These are phyloP conservation scores for Schoenoplectus tabernaemontani DNA, from an alignment of 202 grass and related monocot species.

Conservation along the genomic window DNA sequence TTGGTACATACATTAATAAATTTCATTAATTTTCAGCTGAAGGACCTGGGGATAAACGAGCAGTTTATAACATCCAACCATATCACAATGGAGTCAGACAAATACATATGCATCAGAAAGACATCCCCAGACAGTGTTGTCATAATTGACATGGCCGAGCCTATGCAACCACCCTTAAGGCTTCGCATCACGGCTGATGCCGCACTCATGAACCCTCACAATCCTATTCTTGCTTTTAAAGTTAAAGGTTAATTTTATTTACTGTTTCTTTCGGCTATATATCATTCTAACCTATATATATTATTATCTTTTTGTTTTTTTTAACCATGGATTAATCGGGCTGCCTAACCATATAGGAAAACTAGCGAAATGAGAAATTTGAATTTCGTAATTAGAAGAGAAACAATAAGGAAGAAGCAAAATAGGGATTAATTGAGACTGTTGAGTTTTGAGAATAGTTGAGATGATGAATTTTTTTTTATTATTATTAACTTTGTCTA, in stretches of 20 bases:
- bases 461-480: too few species aligned
- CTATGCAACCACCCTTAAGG: slow-evolving; percentile 49
- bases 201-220: slow-evolving; percentile 76
- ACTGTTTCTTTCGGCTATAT: not conserved
- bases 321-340: too few species aligned
- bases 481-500: too few species aligned
- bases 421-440: too few species aligned
- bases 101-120: slow-evolving; percentile 78
- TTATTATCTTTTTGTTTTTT: too few species aligned
- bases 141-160: slow-evolving; percentile 78
- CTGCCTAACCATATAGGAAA: too few species aligned
- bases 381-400: too few species aligned
- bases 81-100: slow-evolving; percentile 86
- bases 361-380: too few species aligned
- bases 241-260: slow-evolving; percentile 16
- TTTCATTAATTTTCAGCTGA: slow-evolving; percentile 43
- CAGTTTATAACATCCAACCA: slow-evolving; percentile 80
- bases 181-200: slow-evolving; percentile 71
- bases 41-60: slow-evolving; percentile 56
- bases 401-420: too few species aligned
- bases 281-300: too few species aligned
- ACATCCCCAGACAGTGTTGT: slow-evolving; percentile 75
- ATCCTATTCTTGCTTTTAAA: slow-evolving; percentile 69
- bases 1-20: too few species aligned
- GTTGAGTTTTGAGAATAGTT: too few species aligned